Evolutionary conservation across 257 asterid genomes (phyloP).

Genomic region (Echites panduratus): DNA sequence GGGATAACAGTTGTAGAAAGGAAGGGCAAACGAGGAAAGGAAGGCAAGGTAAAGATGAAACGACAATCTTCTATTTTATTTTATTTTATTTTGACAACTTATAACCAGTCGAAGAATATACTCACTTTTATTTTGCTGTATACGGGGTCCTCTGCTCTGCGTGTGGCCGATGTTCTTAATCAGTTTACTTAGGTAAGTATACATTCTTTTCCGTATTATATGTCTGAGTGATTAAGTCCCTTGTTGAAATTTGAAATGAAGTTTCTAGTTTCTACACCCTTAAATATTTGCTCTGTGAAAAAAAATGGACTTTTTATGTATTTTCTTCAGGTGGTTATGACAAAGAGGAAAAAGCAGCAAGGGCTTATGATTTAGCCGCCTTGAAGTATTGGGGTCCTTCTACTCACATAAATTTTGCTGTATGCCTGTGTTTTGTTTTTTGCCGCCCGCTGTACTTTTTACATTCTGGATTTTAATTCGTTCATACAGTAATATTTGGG

Average conservation of each 20-base stretch:
- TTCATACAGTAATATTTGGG: too few species aligned
- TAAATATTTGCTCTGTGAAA: too few species aligned
- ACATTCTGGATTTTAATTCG: too few species aligned
- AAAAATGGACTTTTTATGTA: too few species aligned
- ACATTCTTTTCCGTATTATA: too few species aligned
- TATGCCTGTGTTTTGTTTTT: conserved; percentile 22
- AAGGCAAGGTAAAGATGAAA: conserved; percentile 22
- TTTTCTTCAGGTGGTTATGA: conserved; percentile 70
- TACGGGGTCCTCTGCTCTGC: background rate
- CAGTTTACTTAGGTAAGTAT: conserved; percentile 86
- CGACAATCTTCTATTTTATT: background rate
- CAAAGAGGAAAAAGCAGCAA: conserved; percentile 83
- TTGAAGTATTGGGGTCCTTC: conserved; percentile 88
- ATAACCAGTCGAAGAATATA: background rate
- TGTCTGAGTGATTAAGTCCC: too few species aligned
- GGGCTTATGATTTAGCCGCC: conserved; percentile 91
- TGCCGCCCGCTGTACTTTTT: background rate
- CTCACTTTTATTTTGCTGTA: background rate
- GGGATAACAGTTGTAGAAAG: conserved; percentile 33
- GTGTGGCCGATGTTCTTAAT: background rate
- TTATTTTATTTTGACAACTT: background rate
- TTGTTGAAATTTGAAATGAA: too few species aligned
- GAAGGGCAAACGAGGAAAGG: conserved; percentile 34
- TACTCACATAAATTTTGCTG: conserved; percentile 77
- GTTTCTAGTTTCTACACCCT: too few species aligned